Evolutionary conservation across 495 filamentous ascomycete species (phyloP), one percentile per base, ranked within the genome.

Genomic region (Podospora pseudopauciseta): DNA sequence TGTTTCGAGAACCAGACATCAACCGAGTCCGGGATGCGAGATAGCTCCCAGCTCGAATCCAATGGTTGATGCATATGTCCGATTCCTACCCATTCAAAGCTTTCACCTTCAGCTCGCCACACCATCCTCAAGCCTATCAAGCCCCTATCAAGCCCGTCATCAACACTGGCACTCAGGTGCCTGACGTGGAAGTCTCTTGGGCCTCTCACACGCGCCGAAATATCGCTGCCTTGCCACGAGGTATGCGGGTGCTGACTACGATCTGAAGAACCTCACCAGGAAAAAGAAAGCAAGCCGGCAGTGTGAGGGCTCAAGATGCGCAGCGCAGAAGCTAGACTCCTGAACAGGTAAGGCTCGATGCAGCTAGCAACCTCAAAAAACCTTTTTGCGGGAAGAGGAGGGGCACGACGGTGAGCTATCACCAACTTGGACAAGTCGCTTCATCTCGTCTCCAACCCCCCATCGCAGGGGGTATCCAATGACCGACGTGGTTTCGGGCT

Each of bases 391-490:
- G 27, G 27, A 61, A 27, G 27, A 61, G 59, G 59, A 61, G 59
- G 59, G 59, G 61, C 30, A 28, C 19, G 30, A 32, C 16, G 9
- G 59, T 13, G 59, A 27, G 28, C 28, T 32, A 63, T 44, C 61
- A 49, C 61, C 61, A 28, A 23, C 28, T 63, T 63, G 61, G 61
- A 18, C 61, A 63, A 63, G 61, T 63, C 61, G 61, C 18, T 63
- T 63, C n/a, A 18, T 63, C 34, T 63, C 61, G 27, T n/a, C 32
- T 63, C 30, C 30, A 16, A n/a, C 19, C 4, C 30, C 27, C 34
- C 28, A n/a, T 63, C 61, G 16, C 18, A 13, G 5, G 27, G 30
- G 30, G 27, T 44, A 49, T 49, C 30, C 30, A 58, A 58, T 63
- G 1, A 27, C 16, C 27, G 5, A 27, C 16, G 59, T 20, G 13